Evolutionary conservation across 805 yeast species (phyloP).

Genomic region (Cyberlindnera maritima): DNA sequence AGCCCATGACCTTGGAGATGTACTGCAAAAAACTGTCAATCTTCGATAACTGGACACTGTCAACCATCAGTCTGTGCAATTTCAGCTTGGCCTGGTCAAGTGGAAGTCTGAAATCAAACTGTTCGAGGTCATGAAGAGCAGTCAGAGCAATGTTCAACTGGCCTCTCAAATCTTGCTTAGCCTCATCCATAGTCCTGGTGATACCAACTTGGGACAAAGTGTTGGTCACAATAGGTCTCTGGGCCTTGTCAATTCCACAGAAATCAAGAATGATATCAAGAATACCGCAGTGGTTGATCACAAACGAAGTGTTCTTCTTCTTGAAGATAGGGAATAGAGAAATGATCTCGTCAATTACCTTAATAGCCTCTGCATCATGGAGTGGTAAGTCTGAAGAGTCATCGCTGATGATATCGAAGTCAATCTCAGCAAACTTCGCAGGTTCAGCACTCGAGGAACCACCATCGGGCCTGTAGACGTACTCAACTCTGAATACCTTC

Average conservation of each 20-base stretch:
- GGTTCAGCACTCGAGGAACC: conserved; percentile 66
- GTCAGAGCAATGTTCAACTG: conserved; percentile 80
- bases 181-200: conserved; percentile 61
- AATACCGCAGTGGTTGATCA: conserved; percentile 79
- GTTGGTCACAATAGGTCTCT: conserved; percentile 62
- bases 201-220: conserved; percentile 76
- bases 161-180: conserved; percentile 49
- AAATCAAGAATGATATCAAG: conserved; percentile 74
- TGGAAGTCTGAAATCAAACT: conserved; percentile 74
- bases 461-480: conserved; percentile 72
- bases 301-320: conserved; percentile 51
- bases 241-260: conserved; percentile 77
- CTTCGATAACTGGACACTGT: conserved; percentile 58
- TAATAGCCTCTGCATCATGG: conserved; percentile 86
- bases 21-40: conserved; percentile 64
- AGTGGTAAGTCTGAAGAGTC: conserved; percentile 45
- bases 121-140: conserved; percentile 74
- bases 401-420: conserved; percentile 71
- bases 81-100: conserved; percentile 61
- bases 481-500: conserved; percentile 73
- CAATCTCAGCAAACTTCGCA: conserved; percentile 73
- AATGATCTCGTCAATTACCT: conserved; percentile 74
- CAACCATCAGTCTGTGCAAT: conserved; percentile 68
- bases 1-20: conserved; percentile 54
- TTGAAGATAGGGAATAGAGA: conserved; percentile 65